phyloP scores from a whole-genome alignment of 2,329 filamentous ascomycete genomes.

The Fusarium circinatum region DNA sequence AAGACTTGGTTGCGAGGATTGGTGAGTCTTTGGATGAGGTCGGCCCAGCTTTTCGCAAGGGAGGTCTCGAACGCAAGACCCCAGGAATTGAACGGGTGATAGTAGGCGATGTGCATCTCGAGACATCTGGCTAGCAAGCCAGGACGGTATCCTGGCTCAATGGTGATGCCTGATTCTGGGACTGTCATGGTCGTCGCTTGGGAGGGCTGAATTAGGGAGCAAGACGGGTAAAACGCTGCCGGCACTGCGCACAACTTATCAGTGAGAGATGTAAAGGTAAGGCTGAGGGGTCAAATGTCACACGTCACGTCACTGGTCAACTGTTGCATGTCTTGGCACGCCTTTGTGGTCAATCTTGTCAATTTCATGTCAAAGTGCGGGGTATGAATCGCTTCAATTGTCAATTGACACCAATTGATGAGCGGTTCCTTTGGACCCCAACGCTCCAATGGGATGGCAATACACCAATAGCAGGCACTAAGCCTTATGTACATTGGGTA shows the following conservation, averaged over 20 bases:
- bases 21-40: slow-evolving; percentile 23
- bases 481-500: fast-evolving
- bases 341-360: not conserved
- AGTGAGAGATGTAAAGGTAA: too few species aligned
- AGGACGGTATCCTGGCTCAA: slow-evolving; percentile 25
- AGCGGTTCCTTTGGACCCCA: not conserved
- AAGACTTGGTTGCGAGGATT: slow-evolving; percentile 27
- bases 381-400: not conserved
- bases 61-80: slow-evolving; percentile 20
- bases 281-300: not conserved
- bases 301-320: not conserved
- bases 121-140: slow-evolving; percentile 26
- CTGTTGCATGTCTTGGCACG: not conserved
- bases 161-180: not conserved
- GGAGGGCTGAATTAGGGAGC: not conserved
- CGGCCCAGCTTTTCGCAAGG: slow-evolving; percentile 23
- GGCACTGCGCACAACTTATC: not conserved
- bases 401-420: too few species aligned
- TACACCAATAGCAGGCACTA: not conserved
- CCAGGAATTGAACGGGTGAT: slow-evolving; percentile 25
- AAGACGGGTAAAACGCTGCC: not conserved
- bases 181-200: not conserved
- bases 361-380: not conserved
- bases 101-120: slow-evolving; percentile 31
- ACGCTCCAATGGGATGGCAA: not conserved